A percentile compares a stretch with the other conserved stretches of the same genome.
These are phyloP conservation scores for Salvia sclarea DNA, from an alignment of 305 asterid species.

Conservation along the genomic window DNA sequence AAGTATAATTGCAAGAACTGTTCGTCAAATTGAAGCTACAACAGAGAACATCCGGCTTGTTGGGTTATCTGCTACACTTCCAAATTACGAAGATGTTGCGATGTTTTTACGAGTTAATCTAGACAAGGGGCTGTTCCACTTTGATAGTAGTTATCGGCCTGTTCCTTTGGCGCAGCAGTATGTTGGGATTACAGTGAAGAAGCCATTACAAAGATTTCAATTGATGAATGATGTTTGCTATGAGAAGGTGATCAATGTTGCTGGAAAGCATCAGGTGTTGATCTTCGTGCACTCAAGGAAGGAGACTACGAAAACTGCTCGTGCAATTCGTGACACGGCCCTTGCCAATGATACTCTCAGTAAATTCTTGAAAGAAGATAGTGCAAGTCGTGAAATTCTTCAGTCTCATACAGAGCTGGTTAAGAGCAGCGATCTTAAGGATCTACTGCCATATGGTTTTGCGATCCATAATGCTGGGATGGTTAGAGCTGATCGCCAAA, in stretches of 20 bases:
- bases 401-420: slow-evolving; percentile 81
- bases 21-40: slow-evolving; percentile 87
- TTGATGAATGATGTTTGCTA: slow-evolving; percentile 94
- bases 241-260: slow-evolving; percentile 78
- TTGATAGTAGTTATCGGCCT: slow-evolving; percentile 93
- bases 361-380: slow-evolving; percentile 82
- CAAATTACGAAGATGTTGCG: slow-evolving; percentile 88
- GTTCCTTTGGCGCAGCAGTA: slow-evolving; percentile 94
- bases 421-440: slow-evolving; percentile 86
- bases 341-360: slow-evolving; percentile 82
- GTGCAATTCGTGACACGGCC: slow-evolving; percentile 85
- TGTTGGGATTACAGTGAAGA: slow-evolving; percentile 84
- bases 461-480: slow-evolving; percentile 98
- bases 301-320: slow-evolving; percentile 94
- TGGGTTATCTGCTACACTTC: slow-evolving; percentile 94
- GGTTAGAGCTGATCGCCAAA: slow-evolving; percentile 87
- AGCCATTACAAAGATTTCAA: slow-evolving; percentile 94
- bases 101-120: slow-evolving; percentile 68
- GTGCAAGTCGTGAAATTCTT: slow-evolving; percentile 90
- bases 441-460: slow-evolving; percentile 87
- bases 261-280: slow-evolving; percentile 93
- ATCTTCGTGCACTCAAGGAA: slow-evolving; percentile 94
- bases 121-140: slow-evolving; percentile 84
- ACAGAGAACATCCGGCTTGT: slow-evolving; percentile 88
- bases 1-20: slow-evolving; percentile 90